Evolutionary conservation across 192 early-diverging fungal genomes (phyloP).

Genomic region (Coemansia sp.): DNA sequence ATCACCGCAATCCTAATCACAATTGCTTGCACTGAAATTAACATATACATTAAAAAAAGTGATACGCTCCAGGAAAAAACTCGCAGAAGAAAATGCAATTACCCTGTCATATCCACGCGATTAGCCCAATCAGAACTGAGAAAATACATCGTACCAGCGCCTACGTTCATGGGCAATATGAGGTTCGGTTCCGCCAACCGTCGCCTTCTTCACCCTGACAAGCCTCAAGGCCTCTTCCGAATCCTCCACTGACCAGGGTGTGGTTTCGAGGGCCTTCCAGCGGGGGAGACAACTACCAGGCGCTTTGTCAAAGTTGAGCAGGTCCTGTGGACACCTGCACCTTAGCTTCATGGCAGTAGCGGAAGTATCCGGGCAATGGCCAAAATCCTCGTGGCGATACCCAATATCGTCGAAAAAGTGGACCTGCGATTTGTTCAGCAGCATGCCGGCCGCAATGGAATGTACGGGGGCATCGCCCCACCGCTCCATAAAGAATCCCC

Average conservation of each 20-base stretch:
- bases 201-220: slow-evolving; percentile 1
- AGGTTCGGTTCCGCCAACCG: slow-evolving; percentile 5
- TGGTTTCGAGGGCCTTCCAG: slow-evolving; percentile 21
- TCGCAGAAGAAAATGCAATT: not conserved
- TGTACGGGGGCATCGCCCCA: slow-evolving; percentile 82
- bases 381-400: slow-evolving; percentile 49
- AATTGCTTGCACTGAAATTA: no score
- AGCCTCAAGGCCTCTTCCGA: slow-evolving; percentile 24
- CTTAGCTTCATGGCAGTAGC: slow-evolving; percentile 1
- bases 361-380: slow-evolving; percentile 21
- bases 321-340: slow-evolving; percentile 31
- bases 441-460: slow-evolving; percentile 55
- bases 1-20: no score
- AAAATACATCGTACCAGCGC: slow-evolving; percentile 40
- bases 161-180: slow-evolving; percentile 16
- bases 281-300: slow-evolving; percentile 28
- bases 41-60: no score
- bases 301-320: slow-evolving; percentile 22
- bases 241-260: slow-evolving; percentile 14
- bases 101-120: not conserved
- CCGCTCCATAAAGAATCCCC: slow-evolving; percentile 73
- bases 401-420: slow-evolving; percentile 75
- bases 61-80: no score
- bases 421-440: slow-evolving; percentile 50
- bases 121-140: slow-evolving; percentile 1